phyloP scores from a whole-genome alignment of 2,329 filamentous ascomycete species.

The Cadophora gregata region DNA sequence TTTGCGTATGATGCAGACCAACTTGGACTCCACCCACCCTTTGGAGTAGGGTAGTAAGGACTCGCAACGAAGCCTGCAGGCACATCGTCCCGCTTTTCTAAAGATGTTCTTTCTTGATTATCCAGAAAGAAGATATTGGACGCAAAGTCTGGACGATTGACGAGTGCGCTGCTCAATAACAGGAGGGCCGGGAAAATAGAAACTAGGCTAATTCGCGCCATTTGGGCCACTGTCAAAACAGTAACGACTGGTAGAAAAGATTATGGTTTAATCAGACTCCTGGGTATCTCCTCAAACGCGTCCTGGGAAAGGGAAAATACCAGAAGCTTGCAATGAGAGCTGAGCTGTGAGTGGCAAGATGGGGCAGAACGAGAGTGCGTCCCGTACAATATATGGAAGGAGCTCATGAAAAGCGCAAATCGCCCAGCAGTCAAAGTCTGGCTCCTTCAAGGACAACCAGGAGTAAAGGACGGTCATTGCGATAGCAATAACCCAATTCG shows the following conservation, averaged over 20 bases:
- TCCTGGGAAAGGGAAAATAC: background rate
- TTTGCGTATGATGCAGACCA: constrained; percentile 76
- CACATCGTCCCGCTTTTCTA: constrained; percentile 34
- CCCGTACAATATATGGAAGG: background rate
- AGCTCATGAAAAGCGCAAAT: background rate
- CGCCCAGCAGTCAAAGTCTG: background rate
- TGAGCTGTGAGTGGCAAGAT: background rate
- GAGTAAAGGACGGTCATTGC: background rate
- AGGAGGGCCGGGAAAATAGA: constrained; percentile 12
- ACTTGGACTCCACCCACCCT: constrained; percentile 60
- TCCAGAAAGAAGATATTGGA: constrained; percentile 18
- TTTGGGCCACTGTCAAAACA: background rate
- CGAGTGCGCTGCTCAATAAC: constrained; percentile 7
- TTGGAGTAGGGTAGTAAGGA: constrained; percentile 43
- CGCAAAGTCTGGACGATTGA: constrained; percentile 28
- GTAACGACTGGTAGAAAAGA: background rate
- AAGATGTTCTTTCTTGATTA: constrained; percentile 3
- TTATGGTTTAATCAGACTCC: background rate
- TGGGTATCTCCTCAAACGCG: background rate
- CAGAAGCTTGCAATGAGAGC: background rate
- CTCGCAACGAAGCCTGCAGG: constrained; percentile 39
- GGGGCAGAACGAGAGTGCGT: background rate
- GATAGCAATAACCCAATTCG: background rate
- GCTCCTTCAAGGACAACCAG: background rate
- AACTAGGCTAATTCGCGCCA: constrained; percentile 7